Evolutionary conservation across 2,329 filamentous ascomycete species (phyloP).

Genomic region (Xylaria sp.): DNA sequence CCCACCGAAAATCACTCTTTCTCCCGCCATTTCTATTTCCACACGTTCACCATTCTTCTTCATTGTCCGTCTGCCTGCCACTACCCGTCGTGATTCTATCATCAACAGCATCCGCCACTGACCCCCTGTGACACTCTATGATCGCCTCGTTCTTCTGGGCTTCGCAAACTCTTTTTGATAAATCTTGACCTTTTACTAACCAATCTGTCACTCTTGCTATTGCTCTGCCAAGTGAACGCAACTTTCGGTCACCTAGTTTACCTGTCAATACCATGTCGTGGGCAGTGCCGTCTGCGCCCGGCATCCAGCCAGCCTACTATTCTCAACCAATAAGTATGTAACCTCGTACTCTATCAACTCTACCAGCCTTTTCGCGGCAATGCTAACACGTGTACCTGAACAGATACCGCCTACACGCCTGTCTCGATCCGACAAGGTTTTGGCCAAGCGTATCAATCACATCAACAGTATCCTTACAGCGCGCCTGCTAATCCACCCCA

Average conservation of each 20-base stretch:
- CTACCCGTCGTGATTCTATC: slow-evolving; percentile 24
- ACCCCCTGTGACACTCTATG: slow-evolving; percentile 26
- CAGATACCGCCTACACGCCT: slow-evolving; percentile 56
- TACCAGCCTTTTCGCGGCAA: background rate
- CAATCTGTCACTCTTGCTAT: slow-evolving; percentile 7
- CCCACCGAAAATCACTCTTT: slow-evolving; percentile 31
- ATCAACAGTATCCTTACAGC: slow-evolving; percentile 47
- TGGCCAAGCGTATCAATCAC: slow-evolving; percentile 46
- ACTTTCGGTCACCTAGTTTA: slow-evolving; percentile 8
- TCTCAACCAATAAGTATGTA: slow-evolving; percentile 41
- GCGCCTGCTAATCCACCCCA: slow-evolving; percentile 49
- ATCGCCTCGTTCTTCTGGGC: slow-evolving; percentile 5
- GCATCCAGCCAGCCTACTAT: slow-evolving; percentile 47
- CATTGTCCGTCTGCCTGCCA: slow-evolving; percentile 17
- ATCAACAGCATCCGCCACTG: slow-evolving; percentile 21
- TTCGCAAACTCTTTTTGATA: slow-evolving; percentile 3
- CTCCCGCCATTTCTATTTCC: slow-evolving; percentile 17
- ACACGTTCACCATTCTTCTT: slow-evolving; percentile 16
- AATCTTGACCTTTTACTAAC: slow-evolving; percentile 37
- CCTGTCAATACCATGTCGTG: slow-evolving; percentile 43
- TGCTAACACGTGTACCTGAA: slow-evolving; percentile 44
- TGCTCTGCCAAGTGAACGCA: slow-evolving; percentile 14
- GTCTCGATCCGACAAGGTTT: slow-evolving; percentile 56
- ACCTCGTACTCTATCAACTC: slow-evolving; percentile 5
- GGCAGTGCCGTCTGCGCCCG: slow-evolving; percentile 45